Conservation (phyloP, 2,329 filamentous ascomycete genomes). For the Sclerotinia borealis region DNA sequence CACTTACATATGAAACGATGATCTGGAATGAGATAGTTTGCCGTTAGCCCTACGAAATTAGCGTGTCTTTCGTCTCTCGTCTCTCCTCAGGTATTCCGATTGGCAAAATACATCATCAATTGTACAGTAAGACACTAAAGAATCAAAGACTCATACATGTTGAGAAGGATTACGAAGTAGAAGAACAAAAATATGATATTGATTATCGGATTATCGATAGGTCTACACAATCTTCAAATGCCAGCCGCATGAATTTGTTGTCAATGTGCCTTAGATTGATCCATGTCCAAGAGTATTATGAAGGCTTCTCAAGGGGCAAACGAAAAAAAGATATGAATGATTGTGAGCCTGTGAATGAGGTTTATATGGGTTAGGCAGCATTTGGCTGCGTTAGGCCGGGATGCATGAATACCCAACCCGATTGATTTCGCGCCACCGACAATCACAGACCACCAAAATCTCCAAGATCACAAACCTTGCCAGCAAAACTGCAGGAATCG, state of each 20-base stretch:
- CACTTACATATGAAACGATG: neutral
- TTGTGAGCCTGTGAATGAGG: slow-evolving; percentile 4
- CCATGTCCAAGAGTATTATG: slow-evolving; percentile 5
- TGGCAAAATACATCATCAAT: slow-evolving; percentile 3
- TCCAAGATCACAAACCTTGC: slow-evolving; percentile 9
- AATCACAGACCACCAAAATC: slow-evolving; percentile 2
- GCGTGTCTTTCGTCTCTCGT: neutral
- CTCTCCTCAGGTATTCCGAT: slow-evolving; percentile 1
- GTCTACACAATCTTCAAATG: slow-evolving; percentile 9
- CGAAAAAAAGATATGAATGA: slow-evolving; percentile 4
- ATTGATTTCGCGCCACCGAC: slow-evolving; percentile 19
- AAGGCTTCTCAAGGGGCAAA: slow-evolving; percentile 17
- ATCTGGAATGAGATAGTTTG: neutral
- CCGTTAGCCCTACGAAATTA: slow-evolving; percentile 1
- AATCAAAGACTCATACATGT: neutral
- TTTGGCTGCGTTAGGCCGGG: slow-evolving; percentile 29
- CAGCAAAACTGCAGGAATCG: slow-evolving; percentile 16
- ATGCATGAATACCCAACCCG: slow-evolving; percentile 43
- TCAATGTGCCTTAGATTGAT: slow-evolving; percentile 11
- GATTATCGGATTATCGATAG: neutral
- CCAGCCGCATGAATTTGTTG: slow-evolving; percentile 21
- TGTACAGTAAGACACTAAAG: slow-evolving; percentile 5
- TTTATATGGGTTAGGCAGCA: slow-evolving; percentile 8
- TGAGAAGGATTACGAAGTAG: neutral
- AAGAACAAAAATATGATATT: neutral